Conservation (phyloP, 192 early-diverging fungal genomes). For the Mortierella antarctica region DNA sequence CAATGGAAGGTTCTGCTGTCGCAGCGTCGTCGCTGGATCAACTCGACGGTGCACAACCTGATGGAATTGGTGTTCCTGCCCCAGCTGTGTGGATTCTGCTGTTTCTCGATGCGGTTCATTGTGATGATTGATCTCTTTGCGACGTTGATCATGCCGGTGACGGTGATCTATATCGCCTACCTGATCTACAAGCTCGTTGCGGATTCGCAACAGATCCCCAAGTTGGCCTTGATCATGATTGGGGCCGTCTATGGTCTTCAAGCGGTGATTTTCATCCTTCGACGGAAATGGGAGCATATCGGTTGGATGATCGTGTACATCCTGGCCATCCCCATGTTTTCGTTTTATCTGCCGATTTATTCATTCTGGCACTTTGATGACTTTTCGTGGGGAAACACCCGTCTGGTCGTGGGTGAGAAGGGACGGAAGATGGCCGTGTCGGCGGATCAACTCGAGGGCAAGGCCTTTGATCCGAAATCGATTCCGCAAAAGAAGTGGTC, state of each 20-base stretch:
- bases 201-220: conserved; percentile 73
- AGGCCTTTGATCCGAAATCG: conserved; percentile 75
- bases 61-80: conserved; percentile 93
- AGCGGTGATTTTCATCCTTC: conserved; percentile 76
- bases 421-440: conserved; percentile 74
- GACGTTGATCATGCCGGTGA: conserved; percentile 93
- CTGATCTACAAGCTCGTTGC: conserved; percentile 74
- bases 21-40: conserved; percentile 99
- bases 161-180: conserved; percentile 89
- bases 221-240: conserved; percentile 87
- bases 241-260: conserved; percentile 86
- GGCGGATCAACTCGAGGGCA: conserved; percentile 69
- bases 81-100: conserved; percentile 97
- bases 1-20: conserved; percentile 93
- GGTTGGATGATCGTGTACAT: conserved; percentile 98
- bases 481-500: conserved; percentile 87
- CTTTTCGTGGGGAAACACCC: conserved; percentile 99
- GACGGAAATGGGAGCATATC: conserved; percentile 92
- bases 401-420: conserved; percentile 88
- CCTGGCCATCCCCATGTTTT: conserved; percentile 90
- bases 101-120: conserved; percentile 97
- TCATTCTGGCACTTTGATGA: conserved; percentile 99
- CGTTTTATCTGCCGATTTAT: conserved; percentile 85
- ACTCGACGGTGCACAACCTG: conserved; percentile 99
- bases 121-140: conserved; percentile 95